Percentiles rank a stretch among this genome's conserved stretches.
These are phyloP conservation scores for Priceomyces medius DNA, from an alignment of 805 yeast species.

Conservation along the genomic window DNA sequence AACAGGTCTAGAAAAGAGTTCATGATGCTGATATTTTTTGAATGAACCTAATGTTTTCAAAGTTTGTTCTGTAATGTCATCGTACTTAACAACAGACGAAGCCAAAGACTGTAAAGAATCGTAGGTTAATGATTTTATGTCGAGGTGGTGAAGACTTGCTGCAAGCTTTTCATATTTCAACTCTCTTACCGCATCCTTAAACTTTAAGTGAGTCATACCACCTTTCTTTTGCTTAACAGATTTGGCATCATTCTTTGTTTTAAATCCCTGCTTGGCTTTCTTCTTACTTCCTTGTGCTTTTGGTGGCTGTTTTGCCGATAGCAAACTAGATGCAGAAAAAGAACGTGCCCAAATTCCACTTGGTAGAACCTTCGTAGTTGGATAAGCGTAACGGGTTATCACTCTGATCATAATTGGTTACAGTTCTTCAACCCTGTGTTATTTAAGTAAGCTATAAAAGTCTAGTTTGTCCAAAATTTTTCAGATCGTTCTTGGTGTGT, in stretches of 20 bases:
- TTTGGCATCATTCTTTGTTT: constrained; percentile 14
- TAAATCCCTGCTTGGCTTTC: constrained; percentile 22
- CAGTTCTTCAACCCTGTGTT: neutral
- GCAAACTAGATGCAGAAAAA: constrained; percentile 11
- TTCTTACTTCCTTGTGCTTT: constrained; percentile 23
- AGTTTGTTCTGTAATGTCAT: constrained; percentile 37
- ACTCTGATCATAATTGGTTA: neutral
- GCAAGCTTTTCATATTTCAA: constrained; percentile 37
- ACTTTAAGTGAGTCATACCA: constrained; percentile 43
- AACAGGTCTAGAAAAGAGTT: constrained; percentile 59
- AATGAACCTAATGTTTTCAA: constrained; percentile 61
- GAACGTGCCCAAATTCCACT: constrained; percentile 5
- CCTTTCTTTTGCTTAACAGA: constrained; percentile 28
- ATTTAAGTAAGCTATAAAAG: neutral
- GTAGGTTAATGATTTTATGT: constrained; percentile 12
- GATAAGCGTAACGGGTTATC: neutral
- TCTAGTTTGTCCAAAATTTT: neutral
- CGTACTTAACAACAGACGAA: constrained; percentile 33
- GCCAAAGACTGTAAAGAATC: constrained; percentile 9
- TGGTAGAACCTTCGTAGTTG: neutral
- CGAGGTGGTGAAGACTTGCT: constrained; percentile 16
- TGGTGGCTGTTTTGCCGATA: constrained; percentile 16
- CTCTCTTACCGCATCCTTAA: constrained; percentile 35
- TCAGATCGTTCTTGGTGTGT: neutral
- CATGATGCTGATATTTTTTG: constrained; percentile 66